A percentile compares a stretch with the other conserved stretches of the same genome.
phyloP scores from a whole-genome alignment of 805 yeast genomes.

The Myxozyma melibiosi region DNA sequence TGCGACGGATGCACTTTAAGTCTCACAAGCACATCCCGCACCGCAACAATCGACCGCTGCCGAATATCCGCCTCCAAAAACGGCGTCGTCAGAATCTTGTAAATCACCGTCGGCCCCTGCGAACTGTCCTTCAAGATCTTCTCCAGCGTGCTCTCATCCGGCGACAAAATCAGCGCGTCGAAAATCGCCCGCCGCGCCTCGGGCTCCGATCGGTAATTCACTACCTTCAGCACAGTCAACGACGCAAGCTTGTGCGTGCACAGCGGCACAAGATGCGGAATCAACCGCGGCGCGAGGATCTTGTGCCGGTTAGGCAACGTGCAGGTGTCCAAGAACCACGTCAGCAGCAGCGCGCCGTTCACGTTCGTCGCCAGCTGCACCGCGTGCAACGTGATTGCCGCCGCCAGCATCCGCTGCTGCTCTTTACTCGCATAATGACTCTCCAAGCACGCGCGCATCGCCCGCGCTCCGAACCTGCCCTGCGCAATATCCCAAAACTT shows the following conservation, averaged over 20 bases:
- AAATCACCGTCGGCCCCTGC: constrained; percentile 76
- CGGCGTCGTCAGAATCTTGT: constrained; percentile 77
- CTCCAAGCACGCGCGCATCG: constrained; percentile 90
- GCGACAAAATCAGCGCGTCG: constrained; percentile 62
- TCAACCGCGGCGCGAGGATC: constrained; percentile 62
- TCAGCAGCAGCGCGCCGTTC: constrained; percentile 85
- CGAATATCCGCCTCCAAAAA: constrained; percentile 59
- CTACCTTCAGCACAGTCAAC: constrained; percentile 74
- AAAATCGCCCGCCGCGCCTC: constrained; percentile 64
- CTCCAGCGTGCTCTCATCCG: constrained; percentile 45
- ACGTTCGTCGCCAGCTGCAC: constrained; percentile 77
- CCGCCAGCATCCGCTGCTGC: constrained; percentile 71
- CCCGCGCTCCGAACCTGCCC: constrained; percentile 93
- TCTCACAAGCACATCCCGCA: constrained; percentile 64
- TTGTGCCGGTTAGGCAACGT: constrained; percentile 64
- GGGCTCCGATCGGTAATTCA: constrained; percentile 67
- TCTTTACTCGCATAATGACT: constrained; percentile 66
- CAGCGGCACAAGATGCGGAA: constrained; percentile 62
- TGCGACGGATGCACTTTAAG: constrained; percentile 58
- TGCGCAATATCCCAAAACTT: constrained; percentile 79
- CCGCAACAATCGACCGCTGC: constrained; percentile 60
- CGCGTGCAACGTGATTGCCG: constrained; percentile 74
- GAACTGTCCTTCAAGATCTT: constrained; percentile 64
- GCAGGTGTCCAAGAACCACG: constrained; percentile 93
- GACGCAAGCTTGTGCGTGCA: constrained; percentile 85